Percentiles rank a stretch among this genome's conserved stretches.
Conservation (phyloP, 2,329 filamentous ascomycete genomes). For the Pyricularia sp. region DNA sequence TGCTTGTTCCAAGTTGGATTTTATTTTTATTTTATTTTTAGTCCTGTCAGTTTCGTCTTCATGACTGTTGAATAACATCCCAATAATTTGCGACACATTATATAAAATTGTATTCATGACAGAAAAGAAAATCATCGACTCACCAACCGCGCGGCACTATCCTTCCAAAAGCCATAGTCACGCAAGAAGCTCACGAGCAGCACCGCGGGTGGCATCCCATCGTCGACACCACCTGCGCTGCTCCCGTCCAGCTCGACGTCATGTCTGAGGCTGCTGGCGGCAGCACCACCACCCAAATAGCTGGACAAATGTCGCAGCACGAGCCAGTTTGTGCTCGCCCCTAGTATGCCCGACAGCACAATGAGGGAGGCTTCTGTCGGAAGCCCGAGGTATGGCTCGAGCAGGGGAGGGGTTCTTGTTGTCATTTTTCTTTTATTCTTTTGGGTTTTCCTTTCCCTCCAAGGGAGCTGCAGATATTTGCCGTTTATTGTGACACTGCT, state of each 20-base stretch:
- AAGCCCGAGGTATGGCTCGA: slow-evolving; percentile 54
- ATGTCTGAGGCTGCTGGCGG: neutral
- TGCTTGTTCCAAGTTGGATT: neutral
- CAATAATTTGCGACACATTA: neutral
- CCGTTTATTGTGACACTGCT: neutral
- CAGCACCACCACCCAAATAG: slow-evolving; percentile 2
- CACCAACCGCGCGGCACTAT: slow-evolving; percentile 60
- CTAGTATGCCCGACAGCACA: slow-evolving; percentile 59
- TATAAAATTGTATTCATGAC: neutral
- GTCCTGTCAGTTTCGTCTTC: no score
- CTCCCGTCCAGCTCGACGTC: slow-evolving; percentile 13
- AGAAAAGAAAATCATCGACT: slow-evolving; percentile 13
- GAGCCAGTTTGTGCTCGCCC: slow-evolving; percentile 58
- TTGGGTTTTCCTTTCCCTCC: neutral
- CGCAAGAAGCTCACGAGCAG: slow-evolving; percentile 78
- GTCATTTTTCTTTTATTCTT: neutral
- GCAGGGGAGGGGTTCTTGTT: slow-evolving; percentile 41
- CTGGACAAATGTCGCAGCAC: slow-evolving; percentile 41
- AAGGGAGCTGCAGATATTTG: neutral
- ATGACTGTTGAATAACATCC: neutral
- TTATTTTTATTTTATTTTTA: neutral
- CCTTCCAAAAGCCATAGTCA: slow-evolving; percentile 69
- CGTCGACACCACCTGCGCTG: slow-evolving; percentile 18
- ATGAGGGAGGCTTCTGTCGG: slow-evolving; percentile 50
- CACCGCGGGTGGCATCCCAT: slow-evolving; percentile 35